phyloP scores from a whole-genome alignment of 1,139 yeast species.

The Pneumocystis carinii region DNA sequence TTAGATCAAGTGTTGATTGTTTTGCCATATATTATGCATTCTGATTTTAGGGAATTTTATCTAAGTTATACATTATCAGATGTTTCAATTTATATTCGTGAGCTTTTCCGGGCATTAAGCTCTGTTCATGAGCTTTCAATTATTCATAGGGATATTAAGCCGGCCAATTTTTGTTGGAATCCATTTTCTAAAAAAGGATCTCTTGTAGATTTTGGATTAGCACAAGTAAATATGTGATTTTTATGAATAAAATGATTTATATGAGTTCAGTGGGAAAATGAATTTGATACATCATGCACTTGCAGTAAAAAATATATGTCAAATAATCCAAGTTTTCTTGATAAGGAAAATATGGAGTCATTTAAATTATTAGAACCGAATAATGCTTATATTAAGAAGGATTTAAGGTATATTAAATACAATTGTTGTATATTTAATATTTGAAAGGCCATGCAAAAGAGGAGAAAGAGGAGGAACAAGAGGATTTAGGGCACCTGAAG shows the following conservation, averaged over 20 bases:
- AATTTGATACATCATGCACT: neutral
- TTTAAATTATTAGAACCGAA: slow-evolving; percentile 2
- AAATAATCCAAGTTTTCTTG: neutral
- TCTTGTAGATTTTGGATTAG: slow-evolving; percentile 78
- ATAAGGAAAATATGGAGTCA: slow-evolving; percentile 16
- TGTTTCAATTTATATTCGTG: slow-evolving; percentile 21
- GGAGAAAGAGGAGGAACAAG: slow-evolving; percentile 81
- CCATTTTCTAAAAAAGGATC: slow-evolving; percentile 64
- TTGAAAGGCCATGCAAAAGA: slow-evolving; percentile 23
- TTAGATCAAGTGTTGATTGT: neutral
- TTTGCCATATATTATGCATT: slow-evolving; percentile 6
- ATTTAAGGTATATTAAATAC: neutral
- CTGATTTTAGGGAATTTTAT: slow-evolving; percentile 11
- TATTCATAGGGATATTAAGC: slow-evolving; percentile 78
- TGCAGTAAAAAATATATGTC: neutral
- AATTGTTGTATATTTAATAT: slow-evolving; percentile 21
- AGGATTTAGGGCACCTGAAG: slow-evolving; percentile 73
- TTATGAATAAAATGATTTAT: slow-evolving; percentile 18
- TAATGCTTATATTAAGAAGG: slow-evolving; percentile 5
- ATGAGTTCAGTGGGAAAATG: slow-evolving; percentile 13
- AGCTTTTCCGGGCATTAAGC: slow-evolving; percentile 55
- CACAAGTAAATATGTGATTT: slow-evolving; percentile 33
- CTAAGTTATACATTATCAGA: slow-evolving; percentile 6
- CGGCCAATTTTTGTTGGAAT: slow-evolving; percentile 61
- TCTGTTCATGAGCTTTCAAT: slow-evolving; percentile 61